Evolutionary conservation across 176 grass and related monocot species (phyloP).

Genomic region (Cymbopogon citratus): DNA sequence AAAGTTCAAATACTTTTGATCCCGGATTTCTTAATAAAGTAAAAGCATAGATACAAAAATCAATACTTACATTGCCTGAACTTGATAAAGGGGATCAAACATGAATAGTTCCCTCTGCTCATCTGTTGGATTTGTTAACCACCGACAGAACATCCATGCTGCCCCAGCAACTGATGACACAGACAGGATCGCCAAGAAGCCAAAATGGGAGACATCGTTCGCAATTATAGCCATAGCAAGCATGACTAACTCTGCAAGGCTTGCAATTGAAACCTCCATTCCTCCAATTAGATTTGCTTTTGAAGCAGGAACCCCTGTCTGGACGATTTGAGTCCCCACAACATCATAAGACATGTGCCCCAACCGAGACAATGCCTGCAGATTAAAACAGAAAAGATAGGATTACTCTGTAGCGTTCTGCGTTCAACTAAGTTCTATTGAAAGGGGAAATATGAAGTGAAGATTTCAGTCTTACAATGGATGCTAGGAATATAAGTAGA

Average conservation of each 20-base stretch:
- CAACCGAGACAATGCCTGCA: conserved; percentile 73
- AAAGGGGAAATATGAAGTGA: conserved; percentile 5
- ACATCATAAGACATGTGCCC: conserved; percentile 99
- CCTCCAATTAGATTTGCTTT: conserved; percentile 95
- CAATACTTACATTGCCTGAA: conserved; percentile 32
- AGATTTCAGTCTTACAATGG: conserved; percentile 57
- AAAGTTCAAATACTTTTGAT: not conserved
- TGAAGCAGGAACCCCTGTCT: conserved; percentile 72
- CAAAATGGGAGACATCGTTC: conserved; percentile 90
- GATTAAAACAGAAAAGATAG: conserved; percentile 15
- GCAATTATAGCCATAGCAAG: conserved; percentile 85
- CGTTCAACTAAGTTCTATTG: not conserved
- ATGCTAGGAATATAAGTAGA: conserved; percentile 77
- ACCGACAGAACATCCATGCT: conserved; percentile 77
- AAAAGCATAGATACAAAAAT: not conserved
- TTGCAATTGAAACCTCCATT: conserved; percentile 92
- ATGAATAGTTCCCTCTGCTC: conserved; percentile 76
- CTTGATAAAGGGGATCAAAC: conserved; percentile 55
- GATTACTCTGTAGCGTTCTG: not conserved
- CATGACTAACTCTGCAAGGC: conserved; percentile 91
- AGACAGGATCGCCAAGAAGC: conserved; percentile 82
- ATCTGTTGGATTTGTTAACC: conserved; percentile 90
- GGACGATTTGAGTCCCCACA: conserved; percentile 90
- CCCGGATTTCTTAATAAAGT: not conserved
- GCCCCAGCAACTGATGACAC: conserved; percentile 66